Percentiles rank a stretch among this genome's conserved stretches.
Conservation (phyloP, 108 stramenopile species). For the Epithemia pelagica region DNA sequence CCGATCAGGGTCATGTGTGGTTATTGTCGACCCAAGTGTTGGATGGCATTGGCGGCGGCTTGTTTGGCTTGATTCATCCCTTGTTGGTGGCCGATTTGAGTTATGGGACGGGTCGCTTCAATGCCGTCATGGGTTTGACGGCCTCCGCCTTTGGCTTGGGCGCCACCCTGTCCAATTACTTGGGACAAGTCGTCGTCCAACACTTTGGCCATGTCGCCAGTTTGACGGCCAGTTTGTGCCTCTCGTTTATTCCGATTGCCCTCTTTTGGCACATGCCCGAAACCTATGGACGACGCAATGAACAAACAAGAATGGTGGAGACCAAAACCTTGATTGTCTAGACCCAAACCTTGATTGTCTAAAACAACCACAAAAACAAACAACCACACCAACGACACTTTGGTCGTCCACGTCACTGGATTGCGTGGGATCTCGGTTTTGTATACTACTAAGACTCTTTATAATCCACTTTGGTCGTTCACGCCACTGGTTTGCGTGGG, state of each 20-base stretch:
- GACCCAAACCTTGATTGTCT: no score
- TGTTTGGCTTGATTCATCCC: conserved; percentile 62
- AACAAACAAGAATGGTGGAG: no score
- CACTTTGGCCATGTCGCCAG: conserved; percentile 53
- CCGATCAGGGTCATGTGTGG: conserved; percentile 44
- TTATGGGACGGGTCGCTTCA: conserved; percentile 69
- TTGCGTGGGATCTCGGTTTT: no score
- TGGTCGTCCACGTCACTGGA: no score
- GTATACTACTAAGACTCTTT: no score
- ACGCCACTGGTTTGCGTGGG: no score
- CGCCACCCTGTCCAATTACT: conserved; percentile 54
- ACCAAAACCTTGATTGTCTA: no score
- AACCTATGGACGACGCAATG: conserved; percentile 29
- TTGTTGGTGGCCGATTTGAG: conserved; percentile 66
- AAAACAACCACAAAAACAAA: no score
- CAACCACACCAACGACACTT: no score
- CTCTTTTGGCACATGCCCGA: conserved; percentile 63
- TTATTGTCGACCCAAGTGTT: conserved; percentile 62
- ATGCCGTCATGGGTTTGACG: conserved; percentile 65
- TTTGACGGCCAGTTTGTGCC: conserved; percentile 41
- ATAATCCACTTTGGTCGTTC: no score
- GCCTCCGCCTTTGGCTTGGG: conserved; percentile 63
- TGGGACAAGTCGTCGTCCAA: conserved; percentile 59
- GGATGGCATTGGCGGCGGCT: conserved; percentile 63
- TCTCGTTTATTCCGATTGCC: conserved; percentile 51